A percentile compares a stretch with the other conserved stretches of the same genome.
These are phyloP conservation scores for Colletotrichum australisinense DNA, from an alignment of 2,329 filamentous ascomycete species.

Conservation along the genomic window DNA sequence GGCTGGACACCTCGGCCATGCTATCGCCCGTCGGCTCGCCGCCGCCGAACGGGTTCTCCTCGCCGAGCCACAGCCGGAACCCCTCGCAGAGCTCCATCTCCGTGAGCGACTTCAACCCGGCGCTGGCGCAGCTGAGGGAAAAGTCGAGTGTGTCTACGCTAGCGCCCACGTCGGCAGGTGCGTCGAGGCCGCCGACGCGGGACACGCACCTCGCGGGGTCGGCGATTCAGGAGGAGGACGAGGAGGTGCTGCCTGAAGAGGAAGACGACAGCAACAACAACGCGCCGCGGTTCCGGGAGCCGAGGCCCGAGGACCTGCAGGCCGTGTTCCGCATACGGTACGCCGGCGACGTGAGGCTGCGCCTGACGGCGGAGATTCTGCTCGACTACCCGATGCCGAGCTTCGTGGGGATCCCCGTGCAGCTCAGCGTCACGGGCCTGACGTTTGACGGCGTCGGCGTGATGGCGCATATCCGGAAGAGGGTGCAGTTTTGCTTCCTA, in stretches of 20 bases:
- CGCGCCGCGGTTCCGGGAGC: slow-evolving; percentile 73
- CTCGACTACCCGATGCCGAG: slow-evolving; percentile 99
- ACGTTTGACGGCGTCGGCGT: slow-evolving; percentile 96
- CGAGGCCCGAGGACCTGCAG: slow-evolving; percentile 87
- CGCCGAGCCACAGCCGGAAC: slow-evolving; percentile 54
- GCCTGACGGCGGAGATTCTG: slow-evolving; percentile 92
- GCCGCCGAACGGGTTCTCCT: slow-evolving; percentile 37
- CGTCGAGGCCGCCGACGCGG: slow-evolving; percentile 68
- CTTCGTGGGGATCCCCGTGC: slow-evolving; percentile 95
- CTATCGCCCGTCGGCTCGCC: slow-evolving; percentile 26
- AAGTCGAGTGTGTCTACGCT: slow-evolving; percentile 73
- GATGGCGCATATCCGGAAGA: slow-evolving; percentile 87
- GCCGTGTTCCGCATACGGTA: slow-evolving; percentile 93
- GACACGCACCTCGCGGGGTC: slow-evolving; percentile 53
- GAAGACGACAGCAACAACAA: slow-evolving; percentile 24
- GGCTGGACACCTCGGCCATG: slow-evolving; percentile 31
- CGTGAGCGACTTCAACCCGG: slow-evolving; percentile 51
- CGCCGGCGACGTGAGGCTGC: slow-evolving; percentile 85
- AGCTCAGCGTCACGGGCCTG: slow-evolving; percentile 93
- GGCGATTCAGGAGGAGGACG: slow-evolving; percentile 52
- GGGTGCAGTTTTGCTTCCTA: slow-evolving; percentile 93
- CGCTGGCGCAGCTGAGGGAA: slow-evolving; percentile 55
- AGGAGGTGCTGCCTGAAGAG: slow-evolving; percentile 38
- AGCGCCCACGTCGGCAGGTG: slow-evolving; percentile 63
- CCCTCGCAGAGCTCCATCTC: slow-evolving; percentile 60